A percentile compares a stretch with the other conserved stretches of the same genome.
phyloP scores from a whole-genome alignment of 1,284 basidiomycete species.

The Cryptococcus sp. region DNA sequence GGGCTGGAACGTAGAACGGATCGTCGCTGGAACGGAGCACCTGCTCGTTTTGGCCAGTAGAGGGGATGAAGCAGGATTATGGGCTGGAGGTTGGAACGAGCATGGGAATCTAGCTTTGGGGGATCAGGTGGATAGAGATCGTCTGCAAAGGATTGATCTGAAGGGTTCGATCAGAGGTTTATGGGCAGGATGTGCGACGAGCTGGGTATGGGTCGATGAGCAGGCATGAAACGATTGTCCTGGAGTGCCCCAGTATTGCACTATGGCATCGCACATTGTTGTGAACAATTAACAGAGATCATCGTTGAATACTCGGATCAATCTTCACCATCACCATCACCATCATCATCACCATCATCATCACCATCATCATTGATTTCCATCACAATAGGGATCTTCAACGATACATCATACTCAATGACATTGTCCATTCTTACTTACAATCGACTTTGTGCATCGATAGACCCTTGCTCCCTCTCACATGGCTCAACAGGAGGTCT shows the following conservation, averaged over 20 bases:
- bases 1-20: slow-evolving; percentile 33
- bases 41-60: slow-evolving; percentile 56
- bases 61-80: slow-evolving; percentile 57
- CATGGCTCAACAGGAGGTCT: too few species aligned
- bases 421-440: too few species aligned
- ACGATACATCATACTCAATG: too few species aligned
- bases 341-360: too few species aligned
- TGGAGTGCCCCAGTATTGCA: not conserved
- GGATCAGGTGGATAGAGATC: slow-evolving; percentile 57
- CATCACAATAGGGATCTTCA: too few species aligned
- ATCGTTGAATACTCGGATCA: too few species aligned
- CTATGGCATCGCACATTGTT: too few species aligned
- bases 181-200: slow-evolving; percentile 41
- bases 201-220: slow-evolving; percentile 31
- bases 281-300: not conserved
- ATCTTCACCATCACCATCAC: too few species aligned
- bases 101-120: slow-evolving; percentile 83
- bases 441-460: too few species aligned
- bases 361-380: too few species aligned
- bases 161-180: slow-evolving; percentile 25
- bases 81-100: slow-evolving; percentile 94
- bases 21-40: slow-evolving; percentile 79
- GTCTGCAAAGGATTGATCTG: slow-evolving; percentile 49
- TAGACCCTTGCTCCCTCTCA: too few species aligned
- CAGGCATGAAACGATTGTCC: not conserved